Evolutionary conservation across 2,329 filamentous ascomycete species (phyloP), one percentile per base, ranked within the genome.

Genomic region (Fusarium foetens): DNA sequence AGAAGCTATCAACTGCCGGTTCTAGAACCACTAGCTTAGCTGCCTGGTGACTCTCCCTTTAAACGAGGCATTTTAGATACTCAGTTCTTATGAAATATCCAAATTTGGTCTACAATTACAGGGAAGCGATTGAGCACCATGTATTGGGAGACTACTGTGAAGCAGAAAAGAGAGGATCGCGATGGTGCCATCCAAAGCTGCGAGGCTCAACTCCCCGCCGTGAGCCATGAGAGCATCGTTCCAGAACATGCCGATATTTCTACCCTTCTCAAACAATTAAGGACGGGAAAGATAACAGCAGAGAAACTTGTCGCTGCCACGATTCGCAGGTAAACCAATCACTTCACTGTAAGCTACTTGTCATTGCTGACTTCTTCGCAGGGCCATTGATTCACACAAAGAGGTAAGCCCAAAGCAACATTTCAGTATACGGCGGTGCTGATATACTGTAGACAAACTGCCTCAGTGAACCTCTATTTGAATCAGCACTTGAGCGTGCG

Each of bases 111-210:
- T 7, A 1, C 11, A 49, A 19, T 7, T 10, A 23, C 27, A 5
- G 16, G 3, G 1, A 9, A 33, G 2, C 0, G 1, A 23, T 23
- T 23, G 10, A 31, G 16, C 21, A 23, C 2, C 0, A 49, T 58
- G 55, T 52, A n/a, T 12, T 58, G 55, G 55, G 43, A 58, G 7
- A 58, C 43, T 21, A 58, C n/a, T 1, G 55, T 58, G 14, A 27
- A 23, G 21, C 31, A 52, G 33, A 58, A 58, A 10, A 25, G 55
- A 13, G 55, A 49, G 21, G 33, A 52, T 33, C 55, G 55, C 17
- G 45, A 58, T 31, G 25, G 43, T 21, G 43, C 55, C 9, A 23
- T 58, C 12, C 21, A 39, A 9, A n/a, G 3, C 23, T 53, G 33
- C 33, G 23, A 53, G 23, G 49, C 33, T 17, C 49, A 27, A 8